Evolutionary conservation across 2,329 filamentous ascomycete species (phyloP).

Genomic region (Didymosphaeria variabile): DNA sequence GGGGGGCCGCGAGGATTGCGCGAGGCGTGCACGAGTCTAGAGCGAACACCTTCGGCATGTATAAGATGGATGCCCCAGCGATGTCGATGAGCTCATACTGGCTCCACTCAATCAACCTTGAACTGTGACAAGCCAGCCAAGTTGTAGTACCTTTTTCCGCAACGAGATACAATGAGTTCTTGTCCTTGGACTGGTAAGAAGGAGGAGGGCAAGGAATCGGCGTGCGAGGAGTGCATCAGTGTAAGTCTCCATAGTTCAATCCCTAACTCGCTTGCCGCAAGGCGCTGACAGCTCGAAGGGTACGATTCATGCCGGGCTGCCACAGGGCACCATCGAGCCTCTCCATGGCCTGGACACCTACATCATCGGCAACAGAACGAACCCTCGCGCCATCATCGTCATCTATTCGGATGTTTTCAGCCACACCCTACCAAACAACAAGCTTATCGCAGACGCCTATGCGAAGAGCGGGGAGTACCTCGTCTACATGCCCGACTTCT

Average conservation of each 20-base stretch:
- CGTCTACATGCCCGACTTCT: slow-evolving; percentile 37
- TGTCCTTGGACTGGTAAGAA: slow-evolving; percentile 4
- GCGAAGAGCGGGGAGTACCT: slow-evolving; percentile 31
- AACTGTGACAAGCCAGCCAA: neutral
- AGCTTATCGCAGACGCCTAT: slow-evolving; percentile 36
- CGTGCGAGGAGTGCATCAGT: slow-evolving; percentile 9
- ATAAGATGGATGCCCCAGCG: no score
- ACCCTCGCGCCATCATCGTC: slow-evolving; percentile 31
- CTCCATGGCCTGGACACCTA: slow-evolving; percentile 36
- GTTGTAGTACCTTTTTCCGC: neutral
- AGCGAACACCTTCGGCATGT: neutral
- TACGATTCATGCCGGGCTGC: slow-evolving; percentile 47
- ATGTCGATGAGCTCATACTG: neutral
- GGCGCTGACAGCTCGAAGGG: slow-evolving; percentile 32
- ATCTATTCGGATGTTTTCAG: slow-evolving; percentile 39
- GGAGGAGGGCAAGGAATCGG: neutral
- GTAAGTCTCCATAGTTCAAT: neutral
- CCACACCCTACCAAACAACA: slow-evolving; percentile 35
- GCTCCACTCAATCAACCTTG: neutral
- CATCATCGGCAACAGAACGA: slow-evolving; percentile 27
- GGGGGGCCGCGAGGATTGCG: slow-evolving; percentile 4
- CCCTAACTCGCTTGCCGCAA: neutral
- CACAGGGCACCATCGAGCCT: slow-evolving; percentile 26
- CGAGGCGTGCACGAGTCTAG: slow-evolving; percentile 3
- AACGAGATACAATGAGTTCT: neutral